Evolutionary conservation across 805 yeast genomes (phyloP), one percentile per base, ranked within the genome.

Genomic region (Saccharomyces jurei): DNA sequence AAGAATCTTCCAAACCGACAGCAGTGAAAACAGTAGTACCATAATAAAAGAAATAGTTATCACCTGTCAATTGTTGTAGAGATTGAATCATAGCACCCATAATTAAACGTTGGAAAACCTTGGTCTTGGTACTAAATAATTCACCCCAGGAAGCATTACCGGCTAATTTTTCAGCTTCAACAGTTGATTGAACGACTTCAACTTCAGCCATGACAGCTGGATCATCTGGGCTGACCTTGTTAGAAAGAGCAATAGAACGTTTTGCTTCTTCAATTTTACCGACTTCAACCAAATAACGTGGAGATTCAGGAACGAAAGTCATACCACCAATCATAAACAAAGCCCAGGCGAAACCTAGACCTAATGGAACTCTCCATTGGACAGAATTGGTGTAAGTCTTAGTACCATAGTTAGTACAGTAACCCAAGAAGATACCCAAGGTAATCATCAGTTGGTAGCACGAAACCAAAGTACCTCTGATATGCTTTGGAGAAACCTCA

Each of bases 311-410:
- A 79, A 84, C 83, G 63, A 78, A 77, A 2, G 62, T 58, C 73
- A 71, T 69, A 60, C 68, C 74, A 31, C 58, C 60, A 50, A 72
- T 58, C 74, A 72, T 67, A 53, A 70, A 58, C 17, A 72, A 49
- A 50, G 76, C 76, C 79, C 79, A 78, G 30, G 74, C 73, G 61
- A 77, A 78, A 64, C 77, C 74, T 58, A 81, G 70, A 57, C 85
- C 86, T 65, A 84, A 74, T 55, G 86, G 87, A 60, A 84, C 77
- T 80, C 89, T 82, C 89, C 89, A 85, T 73, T 82, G 86, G 10
- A 71, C 89, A 46, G 91, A 84, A 74, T 85, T 84, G 65, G 79
- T 76, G 67, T 71, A 73, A 30, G 54, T 60, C 58, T 80, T 79
- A 56, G 88, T 82, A 70, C 89, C 90, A 69, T 78, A 85, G 56